Conservation (phyloP, 371 early-diverging fungal genomes). For the Nematocida ausubeli region DNA sequence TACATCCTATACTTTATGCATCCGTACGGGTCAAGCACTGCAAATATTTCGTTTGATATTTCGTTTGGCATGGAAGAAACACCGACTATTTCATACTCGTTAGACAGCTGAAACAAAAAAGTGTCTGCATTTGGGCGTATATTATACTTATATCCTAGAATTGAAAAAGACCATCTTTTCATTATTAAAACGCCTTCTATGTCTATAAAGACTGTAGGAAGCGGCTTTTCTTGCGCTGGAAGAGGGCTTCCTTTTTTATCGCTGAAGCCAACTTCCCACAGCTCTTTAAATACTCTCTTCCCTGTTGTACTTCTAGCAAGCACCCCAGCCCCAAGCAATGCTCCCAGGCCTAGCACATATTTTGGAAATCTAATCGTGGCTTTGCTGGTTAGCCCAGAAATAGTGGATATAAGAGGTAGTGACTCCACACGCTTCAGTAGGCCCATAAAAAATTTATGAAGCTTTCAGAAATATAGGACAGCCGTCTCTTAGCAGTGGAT, state of each 20-base stretch:
- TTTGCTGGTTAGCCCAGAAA: neutral
- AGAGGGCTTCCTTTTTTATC: neutral
- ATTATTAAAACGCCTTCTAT: conserved; percentile 33
- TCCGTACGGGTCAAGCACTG: conserved; percentile 32
- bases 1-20: conserved; percentile 48
- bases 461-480: neutral
- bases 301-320: neutral
- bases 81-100: conserved; percentile 39
- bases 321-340: neutral
- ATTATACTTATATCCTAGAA: conserved; percentile 31
- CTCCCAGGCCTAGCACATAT: neutral
- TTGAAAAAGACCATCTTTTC: conserved; percentile 17
- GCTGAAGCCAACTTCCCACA: conserved; percentile 15
- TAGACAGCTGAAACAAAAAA: conserved; percentile 47
- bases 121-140: conserved; percentile 22
- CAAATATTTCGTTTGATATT: neutral
- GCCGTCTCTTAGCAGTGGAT: too few species aligned
- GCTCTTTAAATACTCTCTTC: neutral
- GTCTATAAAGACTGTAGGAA: conserved; percentile 44
- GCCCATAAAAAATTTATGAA: conserved; percentile 51
- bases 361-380: conserved; percentile 2
- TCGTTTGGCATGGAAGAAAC: conserved; percentile 45
- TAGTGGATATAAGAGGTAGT: neutral
- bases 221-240: conserved; percentile 23
- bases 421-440: neutral